A percentile compares a stretch with the other conserved stretches of the same genome.
Conservation (phyloP, 805 yeast species). For the Kodamaea jinghongensis region DNA sequence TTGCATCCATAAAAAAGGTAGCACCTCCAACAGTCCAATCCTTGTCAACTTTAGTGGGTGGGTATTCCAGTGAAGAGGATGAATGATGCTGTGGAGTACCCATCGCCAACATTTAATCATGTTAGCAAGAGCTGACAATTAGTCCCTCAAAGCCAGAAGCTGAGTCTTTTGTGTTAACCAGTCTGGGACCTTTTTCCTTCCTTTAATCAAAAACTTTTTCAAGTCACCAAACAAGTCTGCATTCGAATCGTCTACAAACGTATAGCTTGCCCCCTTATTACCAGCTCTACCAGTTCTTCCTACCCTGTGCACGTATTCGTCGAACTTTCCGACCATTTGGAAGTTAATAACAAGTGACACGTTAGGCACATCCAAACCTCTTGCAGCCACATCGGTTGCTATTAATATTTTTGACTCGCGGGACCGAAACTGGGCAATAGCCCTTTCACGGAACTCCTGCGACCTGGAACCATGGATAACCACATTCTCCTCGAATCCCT, state of each 20-base stretch:
- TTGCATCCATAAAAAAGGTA: conserved; percentile 7
- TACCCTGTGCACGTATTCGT: conserved; percentile 86
- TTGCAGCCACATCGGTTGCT: conserved; percentile 94
- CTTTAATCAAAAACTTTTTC: conserved; percentile 44
- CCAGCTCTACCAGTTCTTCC: conserved; percentile 99
- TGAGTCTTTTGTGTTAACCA: conserved; percentile 18
- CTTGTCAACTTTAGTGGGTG: conserved; percentile 17
- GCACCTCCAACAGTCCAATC: conserved; percentile 9
- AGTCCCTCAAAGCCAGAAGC: conserved; percentile 14
- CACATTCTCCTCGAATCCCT: conserved; percentile 45
- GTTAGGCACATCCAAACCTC: conserved; percentile 91
- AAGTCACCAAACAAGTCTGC: conserved; percentile 49
- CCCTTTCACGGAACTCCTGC: conserved; percentile 82
- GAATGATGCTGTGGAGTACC: no score
- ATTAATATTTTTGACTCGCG: conserved; percentile 63
- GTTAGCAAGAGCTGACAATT: no score
- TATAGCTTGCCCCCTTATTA: conserved; percentile 66
- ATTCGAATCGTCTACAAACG: conserved; percentile 65
- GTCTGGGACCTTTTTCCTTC: conserved; percentile 28
- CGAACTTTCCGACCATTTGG: conserved; percentile 76
- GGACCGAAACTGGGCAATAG: conserved; percentile 56
- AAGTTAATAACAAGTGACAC: conserved; percentile 83
- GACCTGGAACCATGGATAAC: conserved; percentile 83
- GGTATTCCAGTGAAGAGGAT: conserved; percentile 32
- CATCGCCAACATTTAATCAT: no score